Base-by-base conservation (phyloP, 257 asterid species). In the Ehretia macrophylla region DNA sequence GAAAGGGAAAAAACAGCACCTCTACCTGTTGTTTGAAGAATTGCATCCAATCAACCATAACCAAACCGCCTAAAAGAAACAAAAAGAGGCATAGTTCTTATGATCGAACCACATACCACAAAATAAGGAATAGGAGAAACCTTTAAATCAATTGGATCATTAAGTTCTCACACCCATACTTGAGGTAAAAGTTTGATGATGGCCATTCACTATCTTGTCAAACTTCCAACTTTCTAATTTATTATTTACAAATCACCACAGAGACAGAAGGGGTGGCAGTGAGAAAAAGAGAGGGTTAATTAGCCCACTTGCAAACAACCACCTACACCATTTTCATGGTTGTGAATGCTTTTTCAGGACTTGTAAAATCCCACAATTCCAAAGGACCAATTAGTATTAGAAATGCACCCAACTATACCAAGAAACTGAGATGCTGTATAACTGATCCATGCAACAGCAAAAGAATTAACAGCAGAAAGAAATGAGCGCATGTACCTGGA, bases 401-500 rank as follows among this genome's bases (percentile, higher is more conserved):
- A 14, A 39, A 18, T 39, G 40, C 14, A 66, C 23, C n/a, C 54
- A 52, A 56, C 42, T 35, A 32, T 42, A 3, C 14, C 47, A 42
- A 42, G 16, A 44, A 17, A 21, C 35, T 54, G 17, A 18, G 11
- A 20, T 51, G 62, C 32, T 32, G 23, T 14, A 63, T 45, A 10
- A 40, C 17, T 18, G 38, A 72, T 32, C 58, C 39, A 54, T 57
- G 37, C 11, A 65, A 60, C 10, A 22, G 27, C 22, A 56, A 44
- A 54, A 54, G 42, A 51, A 54, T 55, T 3, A 11, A 35, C 61
- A 50, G 37, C 22, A 32, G 8, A 42, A 10, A 42, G 16, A 42
- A 42, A 42, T 42, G 61, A 13, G 55, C n/a, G 60, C 17, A 50
- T 45, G 10, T 77, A 92, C 99, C 96, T 92, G 97, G 59, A 92